Base-by-base conservation (phyloP, 441 rosid species). In the Corymbia citriodora region DNA sequence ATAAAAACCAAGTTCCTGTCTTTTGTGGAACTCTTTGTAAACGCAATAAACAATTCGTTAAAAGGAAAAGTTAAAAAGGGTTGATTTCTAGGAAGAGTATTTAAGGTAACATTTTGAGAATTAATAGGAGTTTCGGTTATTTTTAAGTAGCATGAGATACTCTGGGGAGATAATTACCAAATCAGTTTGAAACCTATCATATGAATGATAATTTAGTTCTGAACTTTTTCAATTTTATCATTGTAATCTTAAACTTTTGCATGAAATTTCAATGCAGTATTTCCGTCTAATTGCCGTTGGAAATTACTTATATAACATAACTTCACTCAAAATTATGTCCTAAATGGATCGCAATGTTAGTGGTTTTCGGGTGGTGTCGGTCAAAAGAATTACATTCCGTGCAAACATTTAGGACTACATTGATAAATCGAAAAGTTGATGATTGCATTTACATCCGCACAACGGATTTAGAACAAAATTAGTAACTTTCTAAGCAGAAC, bases 141-240 rank as follows among this genome's bases (percentile, higher is more conserved):
- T 29, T 63, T 63, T 63, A 27, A 29, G 33, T 12, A 63, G 17
- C 70, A 63, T 12, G 70, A 63, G 70, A 63, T 33, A 63, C 70
- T 61, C 3, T 6, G 31, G 7, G 70, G 2, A 4, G 29, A 13
- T 59, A 59, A 59, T 59, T 59, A 25, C 25, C 27, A 70, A 70
- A 6, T 33, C 7, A 1, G 0, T 33, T 40, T 31, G 0, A 17
- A 31, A 31, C 5, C 3, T 72, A 72, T 33, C 19, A 36, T 33
- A 36, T 21, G 23, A 2, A 36, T 17, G 0, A 0, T 1, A 72
- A 72, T 33, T 72, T 0, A 33, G 2, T 10, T 68, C 0, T 31
- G 0, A 68, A 9, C 1, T 68, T 31, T 68, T 68, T 68, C 0
- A 68, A 4, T 31, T 17, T 31, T 68, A 17, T 15, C 4, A 36